Evolutionary conservation across 495 filamentous ascomycete genomes (phyloP), one percentile per base, ranked within the genome.

Genomic region (Penicillium samsonianum): DNA sequence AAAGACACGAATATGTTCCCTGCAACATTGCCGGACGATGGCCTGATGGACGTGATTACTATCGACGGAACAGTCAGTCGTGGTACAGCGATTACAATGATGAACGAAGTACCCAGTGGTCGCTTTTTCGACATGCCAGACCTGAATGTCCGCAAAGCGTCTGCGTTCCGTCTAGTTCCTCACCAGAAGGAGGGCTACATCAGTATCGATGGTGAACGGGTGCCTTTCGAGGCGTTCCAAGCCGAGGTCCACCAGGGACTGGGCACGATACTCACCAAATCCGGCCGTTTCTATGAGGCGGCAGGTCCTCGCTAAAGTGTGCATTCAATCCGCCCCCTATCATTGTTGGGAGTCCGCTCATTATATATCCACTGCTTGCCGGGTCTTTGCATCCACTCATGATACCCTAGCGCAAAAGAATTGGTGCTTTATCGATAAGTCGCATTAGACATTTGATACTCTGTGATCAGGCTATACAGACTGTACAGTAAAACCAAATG

Each of bases 1-100:
- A 82, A 92, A 22, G 88, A 90, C 53, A 82, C 86, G 33, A 90
- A 90, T 62, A 95, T 97, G 78, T 98, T 98, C 80, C 81, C 90
- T 0, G 87, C 90, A 2, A 82, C 94, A 0, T 80, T 94, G 12
- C 90, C 91, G 7, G 84, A 86, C 52, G 94, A 98, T 65, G 94
- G 93, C 9, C 77, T 87, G 50, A 82, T 96, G 71, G 94, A 98
- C 66, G 76, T 98, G 25, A 77, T 96, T 53, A 88, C 84, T 46
- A 86, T 95, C 53, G 82, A 89, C 52, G 93, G 91, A 33, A 86
- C 87, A 46, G 83, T 96, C 45, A 74, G 80, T 5, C 83, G 87
- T 4, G 41, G 79, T 11, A 82, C 80, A 5, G 80, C 87, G 19
- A 66, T 96, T 30, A 73, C 81, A 17, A 83, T 89, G 62, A 79